Evolutionary conservation across 2,329 filamentous ascomycete species (phyloP).

Genomic region (Alternaria viburni): DNA sequence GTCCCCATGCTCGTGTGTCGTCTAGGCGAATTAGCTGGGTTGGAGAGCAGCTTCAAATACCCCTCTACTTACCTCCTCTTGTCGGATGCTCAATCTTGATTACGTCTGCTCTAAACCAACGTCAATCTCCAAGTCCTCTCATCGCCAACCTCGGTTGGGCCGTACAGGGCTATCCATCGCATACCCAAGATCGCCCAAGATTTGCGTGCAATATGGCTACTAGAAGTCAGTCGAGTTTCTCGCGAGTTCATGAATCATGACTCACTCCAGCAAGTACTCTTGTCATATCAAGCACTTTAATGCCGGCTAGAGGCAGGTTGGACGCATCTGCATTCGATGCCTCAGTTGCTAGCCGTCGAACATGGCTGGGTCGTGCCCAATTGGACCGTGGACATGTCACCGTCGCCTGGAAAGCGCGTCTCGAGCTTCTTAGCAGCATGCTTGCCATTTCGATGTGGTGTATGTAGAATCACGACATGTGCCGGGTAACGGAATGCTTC

Average conservation of each 20-base stretch:
- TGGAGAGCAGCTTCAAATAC: too few species aligned
- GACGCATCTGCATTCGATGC: slow-evolving; percentile 48
- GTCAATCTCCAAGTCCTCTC: slow-evolving; percentile 11
- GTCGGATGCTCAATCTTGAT: slow-evolving; percentile 96
- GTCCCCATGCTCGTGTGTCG: slow-evolving; percentile 92
- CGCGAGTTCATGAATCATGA: slow-evolving; percentile 15
- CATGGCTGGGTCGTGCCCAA: slow-evolving; percentile 12
- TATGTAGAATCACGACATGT: neutral
- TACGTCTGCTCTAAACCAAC: slow-evolving; percentile 75
- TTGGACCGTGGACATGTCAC: slow-evolving; percentile 5
- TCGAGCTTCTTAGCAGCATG: slow-evolving; percentile 22
- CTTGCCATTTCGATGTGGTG: slow-evolving; percentile 18
- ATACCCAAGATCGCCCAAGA: slow-evolving; percentile 93
- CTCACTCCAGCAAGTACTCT: slow-evolving; percentile 90
- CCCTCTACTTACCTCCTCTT: slow-evolving; percentile 30
- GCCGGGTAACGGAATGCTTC: slow-evolving; percentile 6
- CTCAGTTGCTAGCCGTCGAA: slow-evolving; percentile 53
- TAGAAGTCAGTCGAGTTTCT: slow-evolving; percentile 23
- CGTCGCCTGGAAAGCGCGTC: slow-evolving; percentile 11
- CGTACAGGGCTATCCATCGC: slow-evolving; percentile 44
- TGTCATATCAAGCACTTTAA: slow-evolving; percentile 94
- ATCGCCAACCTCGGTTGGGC: slow-evolving; percentile 42
- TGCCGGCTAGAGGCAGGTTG: slow-evolving; percentile 77
- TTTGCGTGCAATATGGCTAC: slow-evolving; percentile 96
- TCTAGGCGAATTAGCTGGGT: too few species aligned